Conservation (phyloP, 192 early-diverging fungal species). For the Obelidium mucronatum region DNA sequence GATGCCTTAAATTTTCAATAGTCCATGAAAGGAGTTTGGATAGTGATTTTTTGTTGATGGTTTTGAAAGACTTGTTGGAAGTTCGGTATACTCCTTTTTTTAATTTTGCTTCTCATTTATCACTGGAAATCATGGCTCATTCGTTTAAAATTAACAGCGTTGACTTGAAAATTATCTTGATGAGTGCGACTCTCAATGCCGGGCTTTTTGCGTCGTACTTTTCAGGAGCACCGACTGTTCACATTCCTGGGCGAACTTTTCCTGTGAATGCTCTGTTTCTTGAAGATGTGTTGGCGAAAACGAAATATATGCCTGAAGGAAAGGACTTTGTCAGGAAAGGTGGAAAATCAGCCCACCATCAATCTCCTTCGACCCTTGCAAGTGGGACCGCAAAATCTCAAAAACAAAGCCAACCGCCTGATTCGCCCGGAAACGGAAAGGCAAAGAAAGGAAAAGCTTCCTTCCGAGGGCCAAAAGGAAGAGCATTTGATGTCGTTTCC, state of each 20-base stretch:
- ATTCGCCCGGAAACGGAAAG: not conserved
- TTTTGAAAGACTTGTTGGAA: constrained; percentile 68
- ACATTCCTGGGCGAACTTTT: constrained; percentile 65
- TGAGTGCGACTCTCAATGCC: constrained; percentile 89
- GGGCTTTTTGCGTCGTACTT: constrained; percentile 81
- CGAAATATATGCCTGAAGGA: constrained; percentile 52
- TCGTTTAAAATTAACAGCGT: constrained; percentile 11
- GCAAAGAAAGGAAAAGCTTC: not conserved
- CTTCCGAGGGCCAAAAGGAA: too few species aligned
- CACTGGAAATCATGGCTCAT: not conserved
- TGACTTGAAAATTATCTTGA: constrained; percentile 77
- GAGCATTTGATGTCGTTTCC: not conserved
- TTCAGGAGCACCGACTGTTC: constrained; percentile 59
- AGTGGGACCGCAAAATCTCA: not conserved
- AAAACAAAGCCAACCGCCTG: not conserved
- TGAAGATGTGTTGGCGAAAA: constrained; percentile 69
- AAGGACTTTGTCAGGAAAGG: constrained; percentile 30
- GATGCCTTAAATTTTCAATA: too few species aligned
- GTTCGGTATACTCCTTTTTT: constrained; percentile 28
- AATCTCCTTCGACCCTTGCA: not conserved
- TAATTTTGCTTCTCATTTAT: not conserved
- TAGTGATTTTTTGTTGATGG: constrained; percentile 80
- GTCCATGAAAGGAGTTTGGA: constrained; percentile 83
- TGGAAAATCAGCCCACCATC: not conserved
- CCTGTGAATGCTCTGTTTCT: constrained; percentile 56